Evolutionary conservation across 805 yeast genomes (phyloP), one percentile per base, ranked within the genome.

Genomic region (Isabelozyma rhagii): DNA sequence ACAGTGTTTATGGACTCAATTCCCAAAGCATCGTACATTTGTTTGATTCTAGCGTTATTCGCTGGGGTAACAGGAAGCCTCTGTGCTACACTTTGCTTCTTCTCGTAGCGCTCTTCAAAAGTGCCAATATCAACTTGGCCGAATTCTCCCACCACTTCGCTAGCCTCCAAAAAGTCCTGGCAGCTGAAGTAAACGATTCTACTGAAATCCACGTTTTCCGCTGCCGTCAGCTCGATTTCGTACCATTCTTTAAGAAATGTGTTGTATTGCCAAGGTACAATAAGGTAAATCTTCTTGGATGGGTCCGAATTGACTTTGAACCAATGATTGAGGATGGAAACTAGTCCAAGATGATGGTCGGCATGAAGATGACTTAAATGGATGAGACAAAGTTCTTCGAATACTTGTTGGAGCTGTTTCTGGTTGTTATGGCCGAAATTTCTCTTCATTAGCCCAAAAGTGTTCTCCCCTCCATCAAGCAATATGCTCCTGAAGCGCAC

Each of bases 391-490:
- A 92, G 67, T 58, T 92, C 96, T 40, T 68, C 55, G 53, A 92
- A 74, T 2, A 87, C 66, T 18, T 62, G 60, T 27, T 51, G 49
- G 27, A 64, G 55, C 36, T 72, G 72, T 2, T 60, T 58, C 1
- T 73, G 54, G 14, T 77, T 76, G 1, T 69, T 71, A 8, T 74
- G 71, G 0, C 84, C 84, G 53, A 82, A 82, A 49, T 81, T 72
- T 55, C 98, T 79, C 31, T 71, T 63, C 52, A 94, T 66, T 0
- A 88, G 69, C 1, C 96, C 97, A 18, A 86, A 59, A 0, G 98
- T 89, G 51, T 89, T 91, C 63, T 94, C 99, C 14, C 99, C 99
- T n/a, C 94, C 96, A 68, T 94, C 99, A 38, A 94, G 68, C 18
- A 94, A 57, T 0, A 88, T 63, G 3, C 85, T 66, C 54, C 80